phyloP scores from a whole-genome alignment of 1,284 basidiomycete species.

The Trichosporon ovoides region DNA sequence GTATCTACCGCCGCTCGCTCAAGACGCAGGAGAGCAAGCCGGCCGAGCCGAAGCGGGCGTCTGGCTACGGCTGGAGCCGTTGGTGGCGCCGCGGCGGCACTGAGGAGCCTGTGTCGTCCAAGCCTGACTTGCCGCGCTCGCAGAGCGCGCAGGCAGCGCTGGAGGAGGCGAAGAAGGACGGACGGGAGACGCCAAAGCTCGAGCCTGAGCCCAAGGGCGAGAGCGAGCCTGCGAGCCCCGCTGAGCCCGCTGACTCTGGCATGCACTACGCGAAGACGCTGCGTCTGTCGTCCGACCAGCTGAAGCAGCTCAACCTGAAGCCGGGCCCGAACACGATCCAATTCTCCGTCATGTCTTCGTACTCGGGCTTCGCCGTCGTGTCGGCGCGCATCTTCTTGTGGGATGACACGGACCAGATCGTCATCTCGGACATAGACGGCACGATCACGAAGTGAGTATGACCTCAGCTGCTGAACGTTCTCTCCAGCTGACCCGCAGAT shows the following conservation, averaged over 20 bases:
- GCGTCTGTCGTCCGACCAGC: constrained; percentile 74
- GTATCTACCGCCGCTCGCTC: constrained; percentile 49
- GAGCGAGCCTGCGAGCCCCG: background rate
- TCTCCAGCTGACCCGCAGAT: constrained; percentile 54
- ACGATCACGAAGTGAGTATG: constrained; percentile 90
- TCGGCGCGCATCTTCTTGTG: constrained; percentile 92
- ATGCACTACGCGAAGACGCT: constrained; percentile 83
- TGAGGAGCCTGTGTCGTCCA: constrained; percentile 14
- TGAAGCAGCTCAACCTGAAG: constrained; percentile 82
- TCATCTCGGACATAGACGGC: constrained; percentile 97
- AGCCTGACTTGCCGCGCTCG: background rate
- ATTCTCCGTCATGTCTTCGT: constrained; percentile 79
- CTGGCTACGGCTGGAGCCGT: constrained; percentile 45
- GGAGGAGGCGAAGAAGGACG: background rate
- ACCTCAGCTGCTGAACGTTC: background rate
- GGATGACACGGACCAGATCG: constrained; percentile 82
- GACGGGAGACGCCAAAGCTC: background rate
- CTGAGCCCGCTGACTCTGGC: constrained; percentile 9
- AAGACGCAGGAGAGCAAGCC: constrained; percentile 1
- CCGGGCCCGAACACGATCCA: constrained; percentile 88
- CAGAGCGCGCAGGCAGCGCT: constrained; percentile 4
- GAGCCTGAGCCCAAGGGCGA: background rate
- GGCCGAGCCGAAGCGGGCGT: constrained; percentile 16
- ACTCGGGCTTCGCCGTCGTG: constrained; percentile 78
- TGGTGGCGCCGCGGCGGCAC: constrained; percentile 41